A percentile compares a stretch with the other conserved stretches of the same genome.
These are phyloP conservation scores for Talaromyces piceae DNA, from an alignment of 2,329 filamentous ascomycete species.

Conservation along the genomic window DNA sequence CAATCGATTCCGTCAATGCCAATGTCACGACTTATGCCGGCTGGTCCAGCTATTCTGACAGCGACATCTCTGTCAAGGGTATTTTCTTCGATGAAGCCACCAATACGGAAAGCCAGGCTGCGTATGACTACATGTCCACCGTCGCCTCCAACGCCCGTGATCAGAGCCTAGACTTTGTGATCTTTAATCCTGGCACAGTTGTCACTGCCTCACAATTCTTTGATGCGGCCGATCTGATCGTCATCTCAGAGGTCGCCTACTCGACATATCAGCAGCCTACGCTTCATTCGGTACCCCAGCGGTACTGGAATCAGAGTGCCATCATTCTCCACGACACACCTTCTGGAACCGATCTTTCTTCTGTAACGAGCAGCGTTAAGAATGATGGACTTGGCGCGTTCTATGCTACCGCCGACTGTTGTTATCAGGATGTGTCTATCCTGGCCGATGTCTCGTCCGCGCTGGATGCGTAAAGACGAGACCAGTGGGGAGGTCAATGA, in stretches of 20 bases:
- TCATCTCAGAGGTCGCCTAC: slow-evolving; percentile 4
- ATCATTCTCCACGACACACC: slow-evolving; percentile 8
- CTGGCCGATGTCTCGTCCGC: background rate
- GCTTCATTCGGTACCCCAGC: background rate
- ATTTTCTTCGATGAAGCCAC: slow-evolving; percentile 11
- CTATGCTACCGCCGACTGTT: slow-evolving; percentile 8
- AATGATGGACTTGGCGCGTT: slow-evolving; percentile 5
- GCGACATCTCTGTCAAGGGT: slow-evolving; percentile 7
- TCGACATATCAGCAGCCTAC: background rate
- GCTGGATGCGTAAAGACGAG: background rate
- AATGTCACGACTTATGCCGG: slow-evolving; percentile 6
- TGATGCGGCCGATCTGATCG: slow-evolving; percentile 5
- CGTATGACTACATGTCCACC: slow-evolving; percentile 2
- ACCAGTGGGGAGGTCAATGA: background rate
- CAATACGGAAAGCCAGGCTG: background rate
- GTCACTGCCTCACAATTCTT: slow-evolving; percentile 6
- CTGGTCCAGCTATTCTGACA: slow-evolving; percentile 6
- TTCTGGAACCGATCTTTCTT: background rate
- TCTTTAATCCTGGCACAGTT: slow-evolving; percentile 7
- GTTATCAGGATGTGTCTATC: background rate
- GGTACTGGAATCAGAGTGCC: slow-evolving; percentile 4
- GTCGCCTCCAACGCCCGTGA: slow-evolving; percentile 1
- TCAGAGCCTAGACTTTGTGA: slow-evolving; percentile 1
- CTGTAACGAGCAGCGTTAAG: slow-evolving; percentile 1
- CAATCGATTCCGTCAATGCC: background rate